These are phyloP conservation scores for Cladophialophora exuberans DNA, from an alignment of 2,329 filamentous ascomycete species.

Conservation along the genomic window DNA sequence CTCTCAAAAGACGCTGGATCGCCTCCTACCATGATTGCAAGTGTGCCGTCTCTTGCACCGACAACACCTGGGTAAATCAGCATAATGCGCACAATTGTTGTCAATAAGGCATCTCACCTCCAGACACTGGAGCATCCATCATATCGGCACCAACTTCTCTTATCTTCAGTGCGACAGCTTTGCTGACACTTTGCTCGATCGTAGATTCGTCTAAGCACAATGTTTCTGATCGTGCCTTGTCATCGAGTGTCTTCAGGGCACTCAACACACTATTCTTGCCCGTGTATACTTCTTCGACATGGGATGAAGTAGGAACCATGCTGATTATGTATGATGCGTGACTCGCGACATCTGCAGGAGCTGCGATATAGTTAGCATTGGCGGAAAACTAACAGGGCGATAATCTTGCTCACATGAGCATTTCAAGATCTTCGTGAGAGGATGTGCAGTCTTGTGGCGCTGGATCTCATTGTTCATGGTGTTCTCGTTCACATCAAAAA, in stretches of 20 bases:
- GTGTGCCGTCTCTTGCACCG: constrained; percentile 6
- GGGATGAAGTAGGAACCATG: constrained; percentile 6
- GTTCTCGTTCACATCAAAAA: neutral
- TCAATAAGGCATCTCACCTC: neutral
- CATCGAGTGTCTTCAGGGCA: constrained; percentile 3
- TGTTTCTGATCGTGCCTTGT: constrained; percentile 1
- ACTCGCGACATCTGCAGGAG: constrained; percentile 4
- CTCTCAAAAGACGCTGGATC: constrained; percentile 1
- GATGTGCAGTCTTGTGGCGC: neutral
- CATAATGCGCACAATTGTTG: neutral
- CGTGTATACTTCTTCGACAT: constrained; percentile 6
- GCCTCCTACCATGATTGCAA: constrained; percentile 9
- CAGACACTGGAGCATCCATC: constrained; percentile 10
- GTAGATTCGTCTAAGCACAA: constrained; percentile 9
- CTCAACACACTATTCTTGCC: constrained; percentile 6
- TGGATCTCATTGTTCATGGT: constrained; percentile 5
- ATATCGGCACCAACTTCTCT: constrained; percentile 9
- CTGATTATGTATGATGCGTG: constrained; percentile 1
- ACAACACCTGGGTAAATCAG: neutral
- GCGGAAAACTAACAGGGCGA: neutral
- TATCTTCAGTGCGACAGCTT: constrained; percentile 4
- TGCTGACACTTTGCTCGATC: constrained; percentile 12
- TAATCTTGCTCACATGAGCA: constrained; percentile 1
- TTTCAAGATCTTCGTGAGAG: neutral
- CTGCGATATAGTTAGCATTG: neutral